Percentiles rank a stretch among this genome's conserved stretches.
These are phyloP conservation scores for Ustilago tritici DNA, from an alignment of 1,284 basidiomycete genomes.

Conservation along the genomic window DNA sequence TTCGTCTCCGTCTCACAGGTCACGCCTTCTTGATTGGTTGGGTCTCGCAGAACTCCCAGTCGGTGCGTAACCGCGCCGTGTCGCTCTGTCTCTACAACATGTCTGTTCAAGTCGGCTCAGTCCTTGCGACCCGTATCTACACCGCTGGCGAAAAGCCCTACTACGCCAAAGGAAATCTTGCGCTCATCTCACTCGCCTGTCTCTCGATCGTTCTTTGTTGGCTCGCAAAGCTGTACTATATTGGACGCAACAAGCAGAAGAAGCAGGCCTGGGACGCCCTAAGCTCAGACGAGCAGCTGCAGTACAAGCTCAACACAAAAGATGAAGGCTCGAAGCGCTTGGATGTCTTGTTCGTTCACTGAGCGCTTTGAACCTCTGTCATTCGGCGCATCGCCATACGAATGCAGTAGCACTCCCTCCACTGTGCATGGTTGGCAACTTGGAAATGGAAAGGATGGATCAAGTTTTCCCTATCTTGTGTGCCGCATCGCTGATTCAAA, in stretches of 20 bases:
- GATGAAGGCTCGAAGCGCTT: slow-evolving; percentile 48
- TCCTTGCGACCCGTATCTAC: slow-evolving; percentile 54
- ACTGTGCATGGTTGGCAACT: no score
- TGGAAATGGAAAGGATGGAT: no score
- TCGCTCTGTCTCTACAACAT: slow-evolving; percentile 57
- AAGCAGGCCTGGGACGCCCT: slow-evolving; percentile 25
- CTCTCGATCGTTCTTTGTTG: slow-evolving; percentile 40
- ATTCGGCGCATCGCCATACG: no score
- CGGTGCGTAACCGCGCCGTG: slow-evolving; percentile 53
- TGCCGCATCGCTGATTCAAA: no score
- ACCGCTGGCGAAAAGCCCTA: slow-evolving; percentile 49
- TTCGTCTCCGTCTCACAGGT: neutral
- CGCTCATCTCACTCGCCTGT: slow-evolving; percentile 31
- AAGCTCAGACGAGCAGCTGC: slow-evolving; percentile 33
- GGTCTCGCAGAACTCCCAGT: slow-evolving; percentile 39
- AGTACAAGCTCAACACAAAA: slow-evolving; percentile 49
- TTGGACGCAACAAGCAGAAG: slow-evolving; percentile 45
- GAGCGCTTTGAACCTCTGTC: neutral
- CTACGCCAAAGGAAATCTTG: slow-evolving; percentile 51
- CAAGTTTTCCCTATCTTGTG: no score
- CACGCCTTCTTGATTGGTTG: slow-evolving; percentile 45
- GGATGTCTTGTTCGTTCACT: slow-evolving; percentile 52
- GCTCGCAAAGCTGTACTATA: slow-evolving; percentile 51
- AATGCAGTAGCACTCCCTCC: neutral
- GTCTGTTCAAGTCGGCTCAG: slow-evolving; percentile 50